These are phyloP conservation scores for Pezicula neosporulosa DNA, from an alignment of 2,329 filamentous ascomycete genomes.

Conservation along the genomic window DNA sequence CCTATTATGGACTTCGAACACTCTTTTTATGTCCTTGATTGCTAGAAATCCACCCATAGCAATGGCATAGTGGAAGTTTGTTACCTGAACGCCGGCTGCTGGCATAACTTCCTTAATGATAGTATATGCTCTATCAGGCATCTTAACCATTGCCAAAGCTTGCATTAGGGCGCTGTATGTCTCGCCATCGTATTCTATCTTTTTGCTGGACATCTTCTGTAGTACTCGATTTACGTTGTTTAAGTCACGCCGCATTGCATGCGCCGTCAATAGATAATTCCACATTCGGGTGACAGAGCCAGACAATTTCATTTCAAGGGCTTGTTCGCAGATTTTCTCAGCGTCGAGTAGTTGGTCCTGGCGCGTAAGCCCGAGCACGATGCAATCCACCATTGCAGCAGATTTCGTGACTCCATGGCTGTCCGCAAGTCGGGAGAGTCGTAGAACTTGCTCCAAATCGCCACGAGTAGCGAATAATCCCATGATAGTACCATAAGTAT, in stretches of 20 bases:
- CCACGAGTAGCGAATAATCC: conserved; percentile 66
- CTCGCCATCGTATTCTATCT: conserved; percentile 48
- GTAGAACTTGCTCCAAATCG: conserved; percentile 66
- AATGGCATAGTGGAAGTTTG: conserved; percentile 49
- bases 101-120: conserved; percentile 49
- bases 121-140: conserved; percentile 51
- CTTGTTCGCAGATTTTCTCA: conserved; percentile 54
- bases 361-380: conserved; percentile 66
- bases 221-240: conserved; percentile 50
- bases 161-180: conserved; percentile 63
- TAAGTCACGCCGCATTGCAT: conserved; percentile 61
- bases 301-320: conserved; percentile 45
- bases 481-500: conserved; percentile 73
- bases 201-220: conserved; percentile 47
- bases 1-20: conserved; percentile 42
- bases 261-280: conserved; percentile 72
- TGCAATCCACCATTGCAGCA: conserved; percentile 55
- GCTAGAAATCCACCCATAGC: conserved; percentile 44
- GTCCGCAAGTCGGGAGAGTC: conserved; percentile 62
- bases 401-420: conserved; percentile 46
- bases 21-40: conserved; percentile 38
- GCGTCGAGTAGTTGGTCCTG: conserved; percentile 53
- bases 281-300: conserved; percentile 63
- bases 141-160: conserved; percentile 45
- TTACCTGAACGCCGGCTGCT: conserved; percentile 37